A percentile compares a stretch with the other conserved stretches of the same genome.
phyloP scores from a whole-genome alignment of 495 filamentous ascomycete species.

The Letharia columbiana region DNA sequence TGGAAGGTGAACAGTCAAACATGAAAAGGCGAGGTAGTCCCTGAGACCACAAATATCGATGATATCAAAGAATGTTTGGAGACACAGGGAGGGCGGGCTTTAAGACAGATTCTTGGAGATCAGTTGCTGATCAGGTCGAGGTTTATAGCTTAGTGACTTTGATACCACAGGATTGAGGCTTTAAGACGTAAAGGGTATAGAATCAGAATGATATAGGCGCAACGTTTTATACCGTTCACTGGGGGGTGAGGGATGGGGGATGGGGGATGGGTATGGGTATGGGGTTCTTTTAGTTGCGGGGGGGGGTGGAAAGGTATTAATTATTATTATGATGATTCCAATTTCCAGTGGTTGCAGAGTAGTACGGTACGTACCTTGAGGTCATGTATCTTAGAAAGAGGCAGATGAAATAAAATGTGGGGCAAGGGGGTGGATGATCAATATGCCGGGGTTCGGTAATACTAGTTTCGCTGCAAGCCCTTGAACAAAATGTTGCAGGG shows the following conservation, averaged over 20 bases:
- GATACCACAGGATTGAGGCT: slow-evolving; percentile 23
- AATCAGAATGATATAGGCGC: slow-evolving; percentile 25
- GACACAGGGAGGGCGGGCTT: slow-evolving; percentile 19
- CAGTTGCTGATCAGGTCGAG: slow-evolving; percentile 19
- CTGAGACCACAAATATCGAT: slow-evolving; percentile 9
- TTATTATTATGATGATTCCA: not conserved
- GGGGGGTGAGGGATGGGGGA: slow-evolving; percentile 14
- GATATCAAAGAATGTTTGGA: slow-evolving; percentile 1
- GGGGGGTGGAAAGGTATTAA: slow-evolving; percentile 16
- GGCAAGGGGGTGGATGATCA: not conserved
- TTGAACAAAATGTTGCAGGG: slow-evolving; percentile 1
- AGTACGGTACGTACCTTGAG: not conserved
- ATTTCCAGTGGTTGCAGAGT: not conserved
- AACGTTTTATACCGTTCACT: slow-evolving; percentile 13
- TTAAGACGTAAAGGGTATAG: slow-evolving; percentile 22
- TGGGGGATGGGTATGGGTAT: slow-evolving; percentile 1
- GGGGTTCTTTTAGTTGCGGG: not conserved
- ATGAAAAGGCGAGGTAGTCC: slow-evolving; percentile 18
- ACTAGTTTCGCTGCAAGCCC: not conserved
- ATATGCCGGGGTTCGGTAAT: not conserved
- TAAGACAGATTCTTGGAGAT: slow-evolving; percentile 21
- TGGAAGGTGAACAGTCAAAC: slow-evolving; percentile 25
- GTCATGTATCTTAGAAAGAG: not conserved
- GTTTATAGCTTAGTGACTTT: slow-evolving; percentile 20
- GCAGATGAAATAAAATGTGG: not conserved